These are phyloP conservation scores for Lathyrus aphaca DNA, from an alignment of 306 rosid genomes.

Conservation along the genomic window DNA sequence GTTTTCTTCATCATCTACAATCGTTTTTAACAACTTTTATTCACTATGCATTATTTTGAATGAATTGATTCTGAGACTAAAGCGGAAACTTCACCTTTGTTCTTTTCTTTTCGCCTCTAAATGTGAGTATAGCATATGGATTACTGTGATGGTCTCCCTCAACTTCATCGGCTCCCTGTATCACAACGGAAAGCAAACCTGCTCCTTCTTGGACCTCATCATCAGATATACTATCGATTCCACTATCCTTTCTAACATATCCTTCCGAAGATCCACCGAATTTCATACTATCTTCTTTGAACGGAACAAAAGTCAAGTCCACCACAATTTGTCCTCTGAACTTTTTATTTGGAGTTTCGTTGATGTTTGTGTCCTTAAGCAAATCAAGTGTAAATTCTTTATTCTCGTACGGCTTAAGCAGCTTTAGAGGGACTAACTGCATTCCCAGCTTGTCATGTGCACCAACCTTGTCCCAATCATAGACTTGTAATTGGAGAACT, in stretches of 20 bases:
- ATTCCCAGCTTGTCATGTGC: constrained; percentile 81
- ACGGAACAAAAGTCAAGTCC: constrained; percentile 79
- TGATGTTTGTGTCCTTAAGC: constrained; percentile 68
- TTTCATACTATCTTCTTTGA: constrained; percentile 66
- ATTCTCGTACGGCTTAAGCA: constrained; percentile 62
- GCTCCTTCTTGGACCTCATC: constrained; percentile 61
- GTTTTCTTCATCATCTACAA: constrained; percentile 67
- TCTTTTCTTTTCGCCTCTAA: constrained; percentile 73
- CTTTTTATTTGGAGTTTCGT: constrained; percentile 67
- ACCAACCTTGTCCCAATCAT: constrained; percentile 98
- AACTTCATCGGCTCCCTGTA: constrained; percentile 77
- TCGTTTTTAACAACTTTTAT: too few relatives aligned
- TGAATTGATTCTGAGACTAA: neutral
- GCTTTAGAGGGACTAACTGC: constrained; percentile 79
- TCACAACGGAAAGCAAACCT: constrained; percentile 71
- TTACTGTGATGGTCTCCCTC: constrained; percentile 86
- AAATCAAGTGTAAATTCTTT: constrained; percentile 72
- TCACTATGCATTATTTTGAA: neutral
- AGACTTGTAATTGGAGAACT: constrained; percentile 86
- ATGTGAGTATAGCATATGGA: constrained; percentile 70
- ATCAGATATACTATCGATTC: constrained; percentile 42
- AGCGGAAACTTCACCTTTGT: constrained; percentile 63
- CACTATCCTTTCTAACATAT: constrained; percentile 50
- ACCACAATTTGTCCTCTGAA: constrained; percentile 69
- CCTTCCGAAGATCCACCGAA: constrained; percentile 41